Evolutionary conservation across 495 filamentous ascomycete species (phyloP), one percentile per base, ranked within the genome.

Genomic region (Evernia prunastri): DNA sequence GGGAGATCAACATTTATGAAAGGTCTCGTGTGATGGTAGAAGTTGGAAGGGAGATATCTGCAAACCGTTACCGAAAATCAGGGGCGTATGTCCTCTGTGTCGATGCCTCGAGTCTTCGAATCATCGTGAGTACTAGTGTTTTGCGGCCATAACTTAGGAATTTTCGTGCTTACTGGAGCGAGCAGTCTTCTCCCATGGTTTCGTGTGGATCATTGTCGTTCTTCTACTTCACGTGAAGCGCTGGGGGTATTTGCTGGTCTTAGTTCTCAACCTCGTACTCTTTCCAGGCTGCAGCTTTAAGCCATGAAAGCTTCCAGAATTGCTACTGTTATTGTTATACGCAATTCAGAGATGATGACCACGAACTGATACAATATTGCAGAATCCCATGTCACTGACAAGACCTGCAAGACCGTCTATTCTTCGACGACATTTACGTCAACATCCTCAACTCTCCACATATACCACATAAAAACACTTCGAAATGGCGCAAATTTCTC

Each of bases 391-490:
- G 17, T 31, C 25, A 49, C 4, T 53, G 27, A 29, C 49, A 53
- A 53, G 49, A 29, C 13, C 23, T n/a, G 45, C 10, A 43, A 20
- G 20, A 18, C 17, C 20, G 40, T 25, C n/a, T 13, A 25, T 13
- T 31, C 49, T 31, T 83, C 81, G 75, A 91, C 74, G 43, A 85
- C 84, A 56, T 82, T 82, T 12, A 92, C 72, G 75, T 94, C 85
- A 5, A 90, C 89, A 67, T 88, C 83, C 70, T 89, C 87, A 20
- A 92, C 82, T 58, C 86, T 79, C 92, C 92, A 97, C 89, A 95
- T 93, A 74, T 92, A 92, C 89, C 89, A 95, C 87, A 89, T 89
- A 60, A 88, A 90, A 23, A 90, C 72, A 69, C 81, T 87, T 71
- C 87, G 83, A 74, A 92, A 97, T 4, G 92, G 92, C 39, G 82